phyloP scores from a whole-genome alignment of 179 eudicot genomes.

The Nepenthes alata region DNA sequence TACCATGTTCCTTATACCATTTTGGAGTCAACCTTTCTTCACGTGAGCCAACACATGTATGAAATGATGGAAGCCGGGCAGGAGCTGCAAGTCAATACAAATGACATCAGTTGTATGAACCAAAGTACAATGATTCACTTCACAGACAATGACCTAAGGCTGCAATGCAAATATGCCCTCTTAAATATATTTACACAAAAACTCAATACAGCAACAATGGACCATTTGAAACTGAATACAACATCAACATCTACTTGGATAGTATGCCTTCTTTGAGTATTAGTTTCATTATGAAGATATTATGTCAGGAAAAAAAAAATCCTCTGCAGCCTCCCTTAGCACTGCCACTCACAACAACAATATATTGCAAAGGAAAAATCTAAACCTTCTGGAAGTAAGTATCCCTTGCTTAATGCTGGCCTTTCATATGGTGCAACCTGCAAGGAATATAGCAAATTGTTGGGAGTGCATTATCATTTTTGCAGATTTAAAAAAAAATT shows the following conservation, averaged over 20 bases:
- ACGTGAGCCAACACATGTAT: slow-evolving; percentile 86
- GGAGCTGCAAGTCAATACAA: slow-evolving; percentile 42
- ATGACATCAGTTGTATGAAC: background rate
- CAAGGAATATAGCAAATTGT: slow-evolving; percentile 7
- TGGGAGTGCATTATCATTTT: too few relatives aligned
- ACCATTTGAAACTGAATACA: too few relatives aligned
- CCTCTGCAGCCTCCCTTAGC: too few relatives aligned
- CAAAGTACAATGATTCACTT: background rate
- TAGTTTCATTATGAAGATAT: too few relatives aligned
- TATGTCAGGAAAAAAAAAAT: too few relatives aligned
- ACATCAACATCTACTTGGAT: background rate
- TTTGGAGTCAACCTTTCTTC: slow-evolving; percentile 82
- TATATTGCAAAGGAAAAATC: background rate
- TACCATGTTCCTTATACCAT: slow-evolving; percentile 99
- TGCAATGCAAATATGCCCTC: slow-evolving; percentile 2
- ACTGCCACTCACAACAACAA: too few relatives aligned
- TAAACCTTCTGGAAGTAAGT: slow-evolving; percentile 94
- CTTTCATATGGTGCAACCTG: slow-evolving; percentile 98
- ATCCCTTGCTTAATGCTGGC: slow-evolving; percentile 98
- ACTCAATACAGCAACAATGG: too few relatives aligned
- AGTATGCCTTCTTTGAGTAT: too few relatives aligned
- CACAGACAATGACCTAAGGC: background rate
- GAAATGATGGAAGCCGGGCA: slow-evolving; percentile 90
- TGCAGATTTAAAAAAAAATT: too few relatives aligned
- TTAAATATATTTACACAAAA: background rate